Evolutionary conservation across 768 basidiomycete species (phyloP), one percentile per base, ranked within the genome.

Genomic region (Russula griseocarnosa): DNA sequence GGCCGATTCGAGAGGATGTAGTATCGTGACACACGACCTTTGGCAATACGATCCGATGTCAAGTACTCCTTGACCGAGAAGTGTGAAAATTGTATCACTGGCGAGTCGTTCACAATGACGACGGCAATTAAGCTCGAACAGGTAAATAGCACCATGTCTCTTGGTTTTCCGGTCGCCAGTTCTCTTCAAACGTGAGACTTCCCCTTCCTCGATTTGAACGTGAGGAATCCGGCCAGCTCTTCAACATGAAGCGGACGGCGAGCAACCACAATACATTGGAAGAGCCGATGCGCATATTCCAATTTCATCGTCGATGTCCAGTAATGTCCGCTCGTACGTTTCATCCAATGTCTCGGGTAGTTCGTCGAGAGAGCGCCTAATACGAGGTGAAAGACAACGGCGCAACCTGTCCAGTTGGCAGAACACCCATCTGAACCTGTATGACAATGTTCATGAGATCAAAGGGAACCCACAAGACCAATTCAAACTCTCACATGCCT

Each of bases 21-120:
- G 32, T 53, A 53, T 3, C n/a, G 52, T 0, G 28, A 14, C 3
- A 22, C n/a, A 2, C 4, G 52, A 3, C 52, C 52, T 34, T 34
- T n/a, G 3, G 32, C 11, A 20, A 53, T 32, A 0, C 52, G 52
- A 13, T 0, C 20, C 30, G 52, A 53, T 32, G 32, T 53, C 52
- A 53, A 53, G n/a, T 34, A 53, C 1, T 53, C 52, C 32, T 53
- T 34, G 52, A 53, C 52, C 5, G 52, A 53, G 14, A 53, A 53
- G n/a, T 53, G 52, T 1, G 52, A 34, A 13, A 53, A 53, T n/a
- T 53, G 52, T 3, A 53, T 24, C 9, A 22, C 20, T 13, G 32
- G 9, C 9, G n/a, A 34, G n/a, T 13, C 32, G 3, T 24, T 5
- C 32, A 22, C 5, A 22, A 22, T 3, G 0, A 54, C 32, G 11